Conservation (phyloP, 768 basidiomycete species). For the Trametes villosa region DNA sequence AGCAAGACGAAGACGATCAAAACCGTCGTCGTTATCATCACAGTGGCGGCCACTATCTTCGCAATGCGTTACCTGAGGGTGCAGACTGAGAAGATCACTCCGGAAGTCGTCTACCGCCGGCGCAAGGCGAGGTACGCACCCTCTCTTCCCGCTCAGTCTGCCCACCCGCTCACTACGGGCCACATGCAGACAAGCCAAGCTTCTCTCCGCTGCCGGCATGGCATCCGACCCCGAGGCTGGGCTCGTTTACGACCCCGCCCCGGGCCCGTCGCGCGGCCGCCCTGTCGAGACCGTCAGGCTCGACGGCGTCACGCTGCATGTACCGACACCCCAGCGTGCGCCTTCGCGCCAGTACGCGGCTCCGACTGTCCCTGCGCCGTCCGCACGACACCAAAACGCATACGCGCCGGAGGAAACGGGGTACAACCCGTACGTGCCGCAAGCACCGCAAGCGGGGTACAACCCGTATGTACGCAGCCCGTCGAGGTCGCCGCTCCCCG, state of each 20-base stretch:
- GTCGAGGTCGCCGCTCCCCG: no score
- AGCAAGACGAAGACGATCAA: constrained; percentile 59
- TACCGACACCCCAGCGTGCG: background rate
- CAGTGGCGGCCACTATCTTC: constrained; percentile 68
- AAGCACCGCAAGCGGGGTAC: no score
- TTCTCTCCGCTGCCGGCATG: constrained; percentile 6
- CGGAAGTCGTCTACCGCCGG: constrained; percentile 62
- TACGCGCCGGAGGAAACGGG: no score
- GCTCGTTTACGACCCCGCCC: background rate
- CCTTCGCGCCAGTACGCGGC: background rate
- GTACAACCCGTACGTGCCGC: no score
- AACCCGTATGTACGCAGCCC: no score
- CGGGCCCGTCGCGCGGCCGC: background rate
- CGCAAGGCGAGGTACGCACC: constrained; percentile 65
- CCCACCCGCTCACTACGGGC: no score
- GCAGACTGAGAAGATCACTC: constrained; percentile 68
- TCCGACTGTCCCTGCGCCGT: no score
- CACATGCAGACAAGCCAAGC: constrained; percentile 13
- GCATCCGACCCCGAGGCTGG: constrained; percentile 5
- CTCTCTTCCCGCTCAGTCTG: background rate
- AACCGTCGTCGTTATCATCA: constrained; percentile 65
- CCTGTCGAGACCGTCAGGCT: background rate
- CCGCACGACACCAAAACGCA: no score
- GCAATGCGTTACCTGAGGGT: constrained; percentile 84
- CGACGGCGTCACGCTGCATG: constrained; percentile 7